Base-by-base conservation (phyloP, 148 eudicot species). In the Beta vulgaris region DNA sequence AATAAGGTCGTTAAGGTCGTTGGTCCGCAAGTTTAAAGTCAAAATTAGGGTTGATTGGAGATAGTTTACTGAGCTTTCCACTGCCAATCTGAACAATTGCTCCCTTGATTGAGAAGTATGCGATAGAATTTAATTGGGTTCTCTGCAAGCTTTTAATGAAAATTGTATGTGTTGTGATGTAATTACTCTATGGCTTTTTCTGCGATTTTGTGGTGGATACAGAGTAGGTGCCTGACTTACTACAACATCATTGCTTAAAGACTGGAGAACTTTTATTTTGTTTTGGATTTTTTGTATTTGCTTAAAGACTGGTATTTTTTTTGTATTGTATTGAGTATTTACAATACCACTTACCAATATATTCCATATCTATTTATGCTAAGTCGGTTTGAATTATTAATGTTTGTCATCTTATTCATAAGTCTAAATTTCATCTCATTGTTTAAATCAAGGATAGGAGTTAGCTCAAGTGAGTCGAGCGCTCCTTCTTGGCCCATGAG, bases 1-100 rank as follows among this genome's bases (percentile, higher is more conserved):
- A n/a, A n/a, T n/a, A n/a, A n/a, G n/a, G n/a, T n/a, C n/a, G 44
- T 26, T 58, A 29, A 73, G 42, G 16, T 21, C 40, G 19, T 4
- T 49, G 23, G 29, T 55, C 40, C 58, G 42, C 44, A 57, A 44
- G 61, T 58, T 65, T 76, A 40, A 40, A 57, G 35, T 51, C 9
- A 75, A 65, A 51, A 10, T 51, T 54, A 46, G 78, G 70, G 34
- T 23, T 35, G 44, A 6, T 26, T 46, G 19, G 66, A 76, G 58
- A 43, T 69, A 29, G 51, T 76, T 69, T n/a, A 59, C 23, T 43
- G 74, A 76, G 58, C 15, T 59, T 31, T n/a, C n/a, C n/a, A n/a
- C 43, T 76, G 74, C 57, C 73, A 76, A 53, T n/a, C 65, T 55
- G 72, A 68, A 76, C 71, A 76, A 43, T 68, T 76, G 54, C 55